phyloP scores from a whole-genome alignment of 2,329 filamentous ascomycete species.

The Epichloe baconii region DNA sequence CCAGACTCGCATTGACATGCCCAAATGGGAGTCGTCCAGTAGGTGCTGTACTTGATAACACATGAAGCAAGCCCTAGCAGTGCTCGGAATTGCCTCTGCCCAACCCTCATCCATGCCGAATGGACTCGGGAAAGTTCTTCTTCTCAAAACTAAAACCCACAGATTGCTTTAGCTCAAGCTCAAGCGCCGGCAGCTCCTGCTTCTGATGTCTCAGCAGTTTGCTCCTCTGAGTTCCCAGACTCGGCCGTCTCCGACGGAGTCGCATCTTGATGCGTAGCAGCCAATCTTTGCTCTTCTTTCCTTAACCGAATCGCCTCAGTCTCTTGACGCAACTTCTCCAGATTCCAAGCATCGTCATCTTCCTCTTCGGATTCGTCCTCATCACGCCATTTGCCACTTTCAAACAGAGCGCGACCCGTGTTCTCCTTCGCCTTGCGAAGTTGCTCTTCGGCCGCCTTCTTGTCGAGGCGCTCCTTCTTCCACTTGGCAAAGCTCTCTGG shows the following conservation, averaged over 20 bases:
- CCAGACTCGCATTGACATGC: not conserved
- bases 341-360: slow-evolving; percentile 59
- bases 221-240: slow-evolving; percentile 1
- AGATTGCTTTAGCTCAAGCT: not conserved
- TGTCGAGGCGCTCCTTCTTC: slow-evolving; percentile 89
- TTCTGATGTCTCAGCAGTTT: slow-evolving; percentile 2
- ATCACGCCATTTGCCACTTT: slow-evolving; percentile 84
- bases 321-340: slow-evolving; percentile 71
- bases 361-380: slow-evolving; percentile 49
- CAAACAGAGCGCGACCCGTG: slow-evolving; percentile 87
- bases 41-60: slow-evolving; percentile 3
- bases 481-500: slow-evolving; percentile 88
- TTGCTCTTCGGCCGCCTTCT: slow-evolving; percentile 91
- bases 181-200: slow-evolving; percentile 8
- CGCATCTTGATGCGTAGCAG: slow-evolving; percentile 11
- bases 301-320: slow-evolving; percentile 62
- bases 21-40: slow-evolving; percentile 3
- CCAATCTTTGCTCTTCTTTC: slow-evolving; percentile 64
- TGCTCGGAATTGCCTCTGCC: slow-evolving; percentile 16
- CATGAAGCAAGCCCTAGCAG: slow-evolving; percentile 6
- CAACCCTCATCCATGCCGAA: not conserved
- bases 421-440: slow-evolving; percentile 86
- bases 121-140: not conserved
- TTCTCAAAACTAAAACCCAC: not conserved
- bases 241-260: not conserved